Evolutionary conservation across 2,329 filamentous ascomycete genomes (phyloP).

Genomic region (Alternaria conjuncta): DNA sequence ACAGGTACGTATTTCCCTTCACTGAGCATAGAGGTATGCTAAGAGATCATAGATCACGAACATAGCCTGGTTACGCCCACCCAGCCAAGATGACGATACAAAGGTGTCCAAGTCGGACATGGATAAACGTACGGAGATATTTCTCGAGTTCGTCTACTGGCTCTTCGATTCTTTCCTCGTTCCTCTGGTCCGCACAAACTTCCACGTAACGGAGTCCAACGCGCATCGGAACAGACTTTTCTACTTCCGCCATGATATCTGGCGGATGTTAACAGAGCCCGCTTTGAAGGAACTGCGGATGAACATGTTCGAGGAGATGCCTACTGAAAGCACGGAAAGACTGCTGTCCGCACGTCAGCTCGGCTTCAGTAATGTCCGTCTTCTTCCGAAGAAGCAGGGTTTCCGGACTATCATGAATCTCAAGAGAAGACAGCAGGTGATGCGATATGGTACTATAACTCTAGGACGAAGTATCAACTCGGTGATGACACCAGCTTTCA

Average conservation of each 20-base stretch:
- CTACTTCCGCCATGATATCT: slow-evolving; percentile 94
- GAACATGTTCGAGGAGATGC: slow-evolving; percentile 81
- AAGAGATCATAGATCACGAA: slow-evolving; percentile 62
- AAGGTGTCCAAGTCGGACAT: slow-evolving; percentile 75
- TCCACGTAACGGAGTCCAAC: slow-evolving; percentile 93
- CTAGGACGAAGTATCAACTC: slow-evolving; percentile 72
- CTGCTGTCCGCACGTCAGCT: slow-evolving; percentile 69
- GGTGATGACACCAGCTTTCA: slow-evolving; percentile 75
- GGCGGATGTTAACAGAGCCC: slow-evolving; percentile 78
- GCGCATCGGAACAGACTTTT: slow-evolving; percentile 80
- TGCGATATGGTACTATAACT: slow-evolving; percentile 59
- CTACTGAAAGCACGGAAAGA: slow-evolving; percentile 60
- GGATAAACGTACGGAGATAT: slow-evolving; percentile 76
- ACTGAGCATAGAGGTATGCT: slow-evolving; percentile 14
- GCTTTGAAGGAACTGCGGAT: slow-evolving; percentile 70
- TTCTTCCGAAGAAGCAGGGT: slow-evolving; percentile 80
- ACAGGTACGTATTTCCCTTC: slow-evolving; percentile 61
- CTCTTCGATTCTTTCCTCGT: slow-evolving; percentile 90
- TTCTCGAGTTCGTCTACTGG: slow-evolving; percentile 89
- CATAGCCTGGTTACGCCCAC: slow-evolving; percentile 75
- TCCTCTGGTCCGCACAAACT: slow-evolving; percentile 83
- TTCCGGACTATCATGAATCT: slow-evolving; percentile 90
- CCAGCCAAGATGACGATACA: slow-evolving; percentile 48
- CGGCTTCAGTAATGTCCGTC: slow-evolving; percentile 77
- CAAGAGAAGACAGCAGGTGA: slow-evolving; percentile 65